Evolutionary conservation across 208 protist genomes (phyloP).

Genomic region (Acanthamoeba healyi): DNA sequence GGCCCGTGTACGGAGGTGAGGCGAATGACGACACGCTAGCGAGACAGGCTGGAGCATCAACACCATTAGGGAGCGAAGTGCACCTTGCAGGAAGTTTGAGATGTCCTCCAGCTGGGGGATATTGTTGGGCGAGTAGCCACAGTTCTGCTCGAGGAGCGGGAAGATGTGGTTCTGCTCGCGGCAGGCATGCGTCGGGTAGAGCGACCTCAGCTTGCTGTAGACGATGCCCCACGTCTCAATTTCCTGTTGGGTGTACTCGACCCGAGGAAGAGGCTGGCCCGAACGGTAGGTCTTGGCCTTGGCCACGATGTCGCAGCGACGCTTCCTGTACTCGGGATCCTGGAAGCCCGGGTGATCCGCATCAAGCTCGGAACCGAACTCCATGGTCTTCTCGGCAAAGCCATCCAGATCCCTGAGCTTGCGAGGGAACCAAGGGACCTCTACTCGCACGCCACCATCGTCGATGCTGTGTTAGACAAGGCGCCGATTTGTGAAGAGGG

Average conservation of each 20-base stretch:
- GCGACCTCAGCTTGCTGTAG: slow-evolving; percentile 90
- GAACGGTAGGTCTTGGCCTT: slow-evolving; percentile 53
- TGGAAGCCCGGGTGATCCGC: slow-evolving; percentile 96
- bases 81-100: slow-evolving; percentile 93
- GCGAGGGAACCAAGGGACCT: slow-evolving; percentile 88
- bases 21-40: too few species aligned
- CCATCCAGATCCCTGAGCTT: slow-evolving; percentile 92
- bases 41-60: too few species aligned
- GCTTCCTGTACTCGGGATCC: slow-evolving; percentile 94
- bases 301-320: slow-evolving; percentile 88
- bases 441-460: too few species aligned
- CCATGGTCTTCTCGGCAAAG: slow-evolving; percentile 92
- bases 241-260: slow-evolving; percentile 96
- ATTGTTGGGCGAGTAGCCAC: slow-evolving; percentile 92
- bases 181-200: slow-evolving; percentile 96
- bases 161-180: slow-evolving; percentile 95
- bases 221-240: slow-evolving; percentile 92
- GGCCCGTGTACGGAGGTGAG: too few species aligned
- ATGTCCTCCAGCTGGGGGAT: slow-evolving; percentile 97
- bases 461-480: not conserved
- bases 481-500: not conserved
- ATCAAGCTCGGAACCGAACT: slow-evolving; percentile 93
- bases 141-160: slow-evolving; percentile 94
- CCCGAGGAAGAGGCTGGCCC: slow-evolving; percentile 92
- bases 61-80: slow-evolving; percentile 1